Base-by-base conservation (phyloP, 768 basidiomycete genomes). In the Tephrocybe sp. region DNA sequence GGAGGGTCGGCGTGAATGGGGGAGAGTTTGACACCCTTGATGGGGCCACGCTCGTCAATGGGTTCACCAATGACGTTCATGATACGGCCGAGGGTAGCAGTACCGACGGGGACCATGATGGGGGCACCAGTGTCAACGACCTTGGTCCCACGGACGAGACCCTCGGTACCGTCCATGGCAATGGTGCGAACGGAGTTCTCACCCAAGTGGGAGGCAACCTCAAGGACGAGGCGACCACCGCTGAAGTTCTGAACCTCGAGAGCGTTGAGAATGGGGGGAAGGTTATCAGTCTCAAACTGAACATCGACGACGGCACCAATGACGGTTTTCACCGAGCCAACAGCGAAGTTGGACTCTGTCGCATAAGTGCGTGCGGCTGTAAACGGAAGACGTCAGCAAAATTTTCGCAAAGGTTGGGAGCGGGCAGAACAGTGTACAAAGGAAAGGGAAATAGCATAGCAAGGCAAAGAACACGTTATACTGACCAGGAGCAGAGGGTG, bases 61-160 rank as follows among this genome's bases (percentile, higher is more conserved):
- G 97, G 94, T 70, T 98, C 94, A 64, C 97, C 97, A 74, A 99
- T 98, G 73, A 99, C 97, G 74, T 98, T 99, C 93, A 99, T 98
- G 82, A 99, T 99, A 65, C 97, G 93, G 42, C 97, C 97, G 52
- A 99, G 86, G 49, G 91, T 94, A 50, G 81, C 91, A 54, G 82
- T 83, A 56, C 97, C 97, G 64, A 99, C 97, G 59, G 97, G 97
- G 56, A 99, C 91, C 73, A 80, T 79, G 73, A 99, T 99, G 71
- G 97, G 97, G 43, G 86, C 77, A 68, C 97, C 97, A 31, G 95
- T 97, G 74, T 98, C 97, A 64, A 97, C 65, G 64, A 98, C 97
- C 77, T 86, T 93, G 71, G 94, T 90, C 42, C 97, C 97, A 74
- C 97, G 94, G 58, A 99, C 94, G 65, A 99, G 91, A 90, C 97